Evolutionary conservation across 495 filamentous ascomycete species (phyloP).

Genomic region (Neurospora intermedia): DNA sequence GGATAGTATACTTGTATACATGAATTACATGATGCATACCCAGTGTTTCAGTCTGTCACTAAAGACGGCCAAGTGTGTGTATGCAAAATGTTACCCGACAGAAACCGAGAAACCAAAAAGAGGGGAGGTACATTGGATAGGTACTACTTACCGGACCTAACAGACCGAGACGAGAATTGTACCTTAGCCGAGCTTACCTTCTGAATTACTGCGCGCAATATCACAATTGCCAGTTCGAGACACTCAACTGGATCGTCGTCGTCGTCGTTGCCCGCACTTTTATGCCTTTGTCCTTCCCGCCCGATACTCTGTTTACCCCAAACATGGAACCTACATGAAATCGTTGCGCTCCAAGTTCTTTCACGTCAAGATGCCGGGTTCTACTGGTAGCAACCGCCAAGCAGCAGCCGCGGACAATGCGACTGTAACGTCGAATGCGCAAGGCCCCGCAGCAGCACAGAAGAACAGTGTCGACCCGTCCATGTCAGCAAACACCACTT

Average conservation of each 20-base stretch:
- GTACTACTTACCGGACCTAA: neutral
- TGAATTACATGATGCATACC: neutral
- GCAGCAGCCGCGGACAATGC: neutral
- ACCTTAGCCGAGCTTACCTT: neutral
- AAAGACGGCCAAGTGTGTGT: neutral
- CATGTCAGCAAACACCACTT: neutral
- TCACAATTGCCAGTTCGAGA: neutral
- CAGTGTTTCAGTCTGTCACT: neutral
- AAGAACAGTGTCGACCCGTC: neutral
- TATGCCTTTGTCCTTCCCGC: too few relatives aligned
- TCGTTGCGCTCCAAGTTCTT: neutral
- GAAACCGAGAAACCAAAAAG: neutral
- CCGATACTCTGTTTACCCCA: too few relatives aligned
- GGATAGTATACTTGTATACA: neutral
- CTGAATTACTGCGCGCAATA: neutral
- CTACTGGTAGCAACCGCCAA: neutral
- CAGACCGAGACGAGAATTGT: neutral
- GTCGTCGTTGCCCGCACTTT: too few relatives aligned
- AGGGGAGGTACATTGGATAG: neutral
- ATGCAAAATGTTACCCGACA: neutral
- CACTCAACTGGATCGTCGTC: too few relatives aligned
- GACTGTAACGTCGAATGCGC: neutral
- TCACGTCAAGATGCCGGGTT: neutral
- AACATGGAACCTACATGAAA: too few relatives aligned
- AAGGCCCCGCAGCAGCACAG: neutral